Conservation (phyloP, 345 rosid genomes). For the Durio zibethinus region DNA sequence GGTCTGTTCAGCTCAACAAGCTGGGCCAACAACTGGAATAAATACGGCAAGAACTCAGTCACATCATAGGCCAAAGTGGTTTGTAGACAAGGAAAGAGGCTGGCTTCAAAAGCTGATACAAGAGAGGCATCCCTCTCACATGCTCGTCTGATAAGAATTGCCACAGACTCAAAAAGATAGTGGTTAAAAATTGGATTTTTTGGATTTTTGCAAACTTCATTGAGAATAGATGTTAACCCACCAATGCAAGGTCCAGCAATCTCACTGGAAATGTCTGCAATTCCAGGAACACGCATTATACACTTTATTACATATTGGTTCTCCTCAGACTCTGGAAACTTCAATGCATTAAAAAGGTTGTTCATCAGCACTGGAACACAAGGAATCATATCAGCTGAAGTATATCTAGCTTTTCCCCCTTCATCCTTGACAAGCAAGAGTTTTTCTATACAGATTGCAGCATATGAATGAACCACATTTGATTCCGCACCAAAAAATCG, state of each 20-base stretch:
- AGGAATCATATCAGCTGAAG: constrained; percentile 59
- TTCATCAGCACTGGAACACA: constrained; percentile 52
- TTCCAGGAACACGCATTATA: constrained; percentile 87
- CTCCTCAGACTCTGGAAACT: constrained; percentile 86
- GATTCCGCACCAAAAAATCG: constrained; percentile 76
- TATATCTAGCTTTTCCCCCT: constrained; percentile 59
- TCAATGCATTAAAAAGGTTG: constrained; percentile 73
- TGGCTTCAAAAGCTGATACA: constrained; percentile 62
- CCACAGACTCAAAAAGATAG: constrained; percentile 92
- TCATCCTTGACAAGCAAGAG: constrained; percentile 90
- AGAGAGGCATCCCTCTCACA: constrained; percentile 77
- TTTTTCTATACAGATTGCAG: constrained; percentile 96
- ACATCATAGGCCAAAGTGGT: constrained; percentile 71
- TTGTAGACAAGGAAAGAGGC: constrained; percentile 80
- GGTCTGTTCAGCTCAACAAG: constrained; percentile 88
- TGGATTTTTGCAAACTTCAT: constrained; percentile 85
- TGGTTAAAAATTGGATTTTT: constrained; percentile 91
- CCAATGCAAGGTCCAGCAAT: constrained; percentile 81
- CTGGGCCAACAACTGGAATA: constrained; percentile 93
- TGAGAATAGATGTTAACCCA: constrained; percentile 68
- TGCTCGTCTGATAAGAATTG: constrained; percentile 84
- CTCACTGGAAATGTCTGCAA: constrained; percentile 66
- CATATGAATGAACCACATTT: constrained; percentile 93
- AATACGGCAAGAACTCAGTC: constrained; percentile 92
- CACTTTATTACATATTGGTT: constrained; percentile 95